phyloP scores from a whole-genome alignment of 345 rosid species.

The Syzygium oleosum region DNA sequence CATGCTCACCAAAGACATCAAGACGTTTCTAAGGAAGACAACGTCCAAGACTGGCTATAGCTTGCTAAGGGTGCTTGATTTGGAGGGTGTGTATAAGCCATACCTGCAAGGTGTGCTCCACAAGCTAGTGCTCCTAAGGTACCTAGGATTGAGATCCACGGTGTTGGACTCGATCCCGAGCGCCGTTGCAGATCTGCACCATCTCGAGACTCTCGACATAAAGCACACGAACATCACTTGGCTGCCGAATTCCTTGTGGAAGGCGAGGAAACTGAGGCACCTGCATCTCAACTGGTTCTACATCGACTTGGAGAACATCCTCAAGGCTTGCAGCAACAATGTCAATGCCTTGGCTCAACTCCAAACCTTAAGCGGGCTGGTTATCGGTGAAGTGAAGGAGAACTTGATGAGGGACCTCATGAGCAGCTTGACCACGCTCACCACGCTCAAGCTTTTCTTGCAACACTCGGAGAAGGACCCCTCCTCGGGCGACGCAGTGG shows the following conservation, averaged over 20 bases:
- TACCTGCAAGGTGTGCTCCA: background rate
- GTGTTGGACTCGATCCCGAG: background rate
- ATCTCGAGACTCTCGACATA: slow-evolving; percentile 8
- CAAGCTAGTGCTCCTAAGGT: background rate
- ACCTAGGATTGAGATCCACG: background rate
- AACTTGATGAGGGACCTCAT: background rate
- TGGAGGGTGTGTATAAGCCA: slow-evolving; percentile 13
- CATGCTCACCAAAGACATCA: background rate
- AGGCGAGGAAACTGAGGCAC: background rate
- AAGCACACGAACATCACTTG: slow-evolving; percentile 3
- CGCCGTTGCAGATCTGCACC: background rate
- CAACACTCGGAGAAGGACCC: background rate
- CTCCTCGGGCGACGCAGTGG: background rate
- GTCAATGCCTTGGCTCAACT: background rate
- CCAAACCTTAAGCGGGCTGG: background rate
- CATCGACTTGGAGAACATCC: background rate
- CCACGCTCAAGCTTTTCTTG: background rate
- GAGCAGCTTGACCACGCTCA: background rate
- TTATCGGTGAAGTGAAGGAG: background rate
- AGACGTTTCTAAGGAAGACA: background rate
- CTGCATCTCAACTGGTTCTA: background rate
- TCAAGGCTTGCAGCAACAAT: background rate
- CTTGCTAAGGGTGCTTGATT: slow-evolving; percentile 2
- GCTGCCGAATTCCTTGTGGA: background rate
- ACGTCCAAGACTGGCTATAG: background rate